Evolutionary conservation across 495 filamentous ascomycete genomes (phyloP), one percentile per base, ranked within the genome.

Genomic region (Daldinia decipiens): DNA sequence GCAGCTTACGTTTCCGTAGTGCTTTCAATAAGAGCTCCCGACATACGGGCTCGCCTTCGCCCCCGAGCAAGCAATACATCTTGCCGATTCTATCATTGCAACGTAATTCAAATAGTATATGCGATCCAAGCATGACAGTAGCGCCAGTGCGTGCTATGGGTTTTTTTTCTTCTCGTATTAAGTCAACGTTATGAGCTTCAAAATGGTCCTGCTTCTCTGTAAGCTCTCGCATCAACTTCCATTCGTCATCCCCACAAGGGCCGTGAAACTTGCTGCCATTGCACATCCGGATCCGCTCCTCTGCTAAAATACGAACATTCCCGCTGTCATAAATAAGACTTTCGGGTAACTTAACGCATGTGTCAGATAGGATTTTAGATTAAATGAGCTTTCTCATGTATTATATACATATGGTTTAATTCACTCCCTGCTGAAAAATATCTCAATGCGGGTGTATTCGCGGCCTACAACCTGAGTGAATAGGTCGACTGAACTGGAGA

Each of bases 121-220:
- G 84, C 0, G 83, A 81, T 19, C 88, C 87, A n/a, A 90, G 81
- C 5, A 79, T 81, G 5, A 87, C 87, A 2, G 87, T 88, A 1
- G 86, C 82, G n/a, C 87, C 88, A 2, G 87, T 89, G 19, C 89
- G 76, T 39, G 89, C 73, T 45, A 64, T 77, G 52, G 59, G 51
- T 76, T 56, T 56, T 74, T 53, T 32, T 62, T 72, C 56, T n/a
- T n/a, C 76, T 50, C 27, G 58, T n/a, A 3, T 54, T 58, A 29
- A 65, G 56, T 1, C 56, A 40, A 38, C 81, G 29, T 17, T 32
- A 26, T 7, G 27, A 29, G 11, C 8, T 3, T 13, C 32, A 58
- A 52, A 59, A 9, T 50, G 5, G 45, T 59, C 17, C 39, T 75
- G 63, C 50, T 58, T 67, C 15, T 71, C 58, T 3, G 59, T 31